Evolutionary conservation across 23 red algal species (phyloP), one percentile per base, ranked within the genome.

Genomic region (Chondrus crispus): DNA sequence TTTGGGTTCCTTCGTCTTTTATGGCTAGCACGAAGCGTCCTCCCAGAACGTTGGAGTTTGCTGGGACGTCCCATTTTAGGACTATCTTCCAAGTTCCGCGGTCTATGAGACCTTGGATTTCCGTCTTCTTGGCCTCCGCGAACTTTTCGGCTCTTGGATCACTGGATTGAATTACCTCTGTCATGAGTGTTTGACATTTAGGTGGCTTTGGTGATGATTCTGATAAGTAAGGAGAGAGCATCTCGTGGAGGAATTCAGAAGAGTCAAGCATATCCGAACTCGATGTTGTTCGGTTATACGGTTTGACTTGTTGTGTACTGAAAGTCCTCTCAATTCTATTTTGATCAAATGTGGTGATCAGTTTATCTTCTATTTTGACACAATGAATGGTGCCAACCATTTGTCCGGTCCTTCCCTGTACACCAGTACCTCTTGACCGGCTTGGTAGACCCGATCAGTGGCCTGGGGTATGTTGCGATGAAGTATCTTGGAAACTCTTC

Each of bases 351-450:
- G n/a, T n/a, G n/a, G n/a, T 0, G 18, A 13, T 66, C 0, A 13
- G 7, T 66, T 22, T 32, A 66, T 66, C 1, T 66, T n/a, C 0
- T 66, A 22, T 66, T 19, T 66, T 66, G 18, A 66, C 8, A 82
- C 47, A 4, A 38, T 62, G 26, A 36, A 62, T 8, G 78, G 78
- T 29, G 44, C 78, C 24, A 57, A 6, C 78, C 78, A 82, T 57
- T 63, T 13, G 24, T 51, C 9, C 33, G 28, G 3, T 40, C 22
- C 30, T 38, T 82, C 78, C 55, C 48, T 58, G 52, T 53, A 82
- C 44, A 82, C 46, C 9, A 82, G 78, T 32, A 82, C 78, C 55
- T 82, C 78, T 7, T 52, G 44, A 45, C 78, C 78, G 13, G 42
- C n/a, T 11, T 82, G n/a, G 42, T 82, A 82, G 33, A 52, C 4